These are phyloP conservation scores for Gossypium herbaceum DNA, from an alignment of 345 rosid genomes.

Conservation along the genomic window DNA sequence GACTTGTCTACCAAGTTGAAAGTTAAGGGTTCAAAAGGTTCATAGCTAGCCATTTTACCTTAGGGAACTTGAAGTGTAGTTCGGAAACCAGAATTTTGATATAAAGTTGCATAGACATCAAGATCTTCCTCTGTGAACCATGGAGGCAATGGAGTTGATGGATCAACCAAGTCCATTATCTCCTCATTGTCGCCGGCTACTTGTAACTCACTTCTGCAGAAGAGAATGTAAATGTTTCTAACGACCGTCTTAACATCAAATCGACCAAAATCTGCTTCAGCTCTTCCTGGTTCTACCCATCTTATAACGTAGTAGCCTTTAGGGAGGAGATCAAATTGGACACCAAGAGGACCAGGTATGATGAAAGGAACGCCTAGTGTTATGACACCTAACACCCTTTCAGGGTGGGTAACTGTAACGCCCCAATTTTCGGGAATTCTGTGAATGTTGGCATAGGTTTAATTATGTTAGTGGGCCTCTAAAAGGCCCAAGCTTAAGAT, in stretches of 20 bases:
- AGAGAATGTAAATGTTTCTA: constrained; percentile 44
- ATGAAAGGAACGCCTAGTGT: constrained; percentile 40
- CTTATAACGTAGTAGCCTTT: constrained; percentile 38
- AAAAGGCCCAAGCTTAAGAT: too few species aligned
- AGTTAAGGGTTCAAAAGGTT: too few species aligned
- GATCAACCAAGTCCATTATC: constrained; percentile 49
- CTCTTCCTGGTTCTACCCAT: constrained; percentile 41
- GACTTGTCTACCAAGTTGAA: too few species aligned
- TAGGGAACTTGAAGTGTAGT: constrained; percentile 44
- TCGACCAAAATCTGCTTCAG: constrained; percentile 48
- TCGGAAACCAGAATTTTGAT: constrained; percentile 43
- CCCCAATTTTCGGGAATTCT: too few species aligned
- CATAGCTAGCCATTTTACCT: background rate
- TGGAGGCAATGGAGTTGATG: constrained; percentile 41
- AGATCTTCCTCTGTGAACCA: constrained; percentile 54
- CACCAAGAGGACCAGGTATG: constrained; percentile 13
- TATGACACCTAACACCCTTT: constrained; percentile 31
- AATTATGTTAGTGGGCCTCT: too few species aligned
- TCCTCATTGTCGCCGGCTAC: constrained; percentile 37
- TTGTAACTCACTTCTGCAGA: constrained; percentile 33
- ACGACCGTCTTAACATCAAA: constrained; percentile 43
- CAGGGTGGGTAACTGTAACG: constrained; percentile 30
- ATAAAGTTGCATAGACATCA: constrained; percentile 35
- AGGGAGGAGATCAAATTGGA: constrained; percentile 22
- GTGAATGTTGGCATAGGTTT: too few species aligned